A percentile compares a stretch with the other conserved stretches of the same genome.
phyloP scores from a whole-genome alignment of 2,329 filamentous ascomycete genomes.

The Aspergillus glaucus region DNA sequence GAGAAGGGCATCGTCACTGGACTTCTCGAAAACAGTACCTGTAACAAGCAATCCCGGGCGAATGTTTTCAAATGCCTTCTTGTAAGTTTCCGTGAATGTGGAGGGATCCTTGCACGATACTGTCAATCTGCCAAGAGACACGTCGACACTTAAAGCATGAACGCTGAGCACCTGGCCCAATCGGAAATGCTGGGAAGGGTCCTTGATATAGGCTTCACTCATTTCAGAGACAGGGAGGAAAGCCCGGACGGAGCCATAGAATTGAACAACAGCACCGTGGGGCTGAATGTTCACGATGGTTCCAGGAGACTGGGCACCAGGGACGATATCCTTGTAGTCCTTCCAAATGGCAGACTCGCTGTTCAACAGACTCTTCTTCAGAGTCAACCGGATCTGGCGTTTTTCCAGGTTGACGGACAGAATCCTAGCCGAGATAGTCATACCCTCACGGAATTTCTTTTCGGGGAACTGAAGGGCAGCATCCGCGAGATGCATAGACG shows the following conservation, averaged over 20 bases:
- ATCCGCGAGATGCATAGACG: slow-evolving; percentile 83
- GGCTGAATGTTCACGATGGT: slow-evolving; percentile 76
- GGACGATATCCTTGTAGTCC: slow-evolving; percentile 64
- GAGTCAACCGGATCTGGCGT: slow-evolving; percentile 73
- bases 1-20: slow-evolving; percentile 66
- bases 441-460: slow-evolving; percentile 87
- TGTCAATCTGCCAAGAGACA: slow-evolving; percentile 63
- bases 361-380: slow-evolving; percentile 93
- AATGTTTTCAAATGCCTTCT: slow-evolving; percentile 64
- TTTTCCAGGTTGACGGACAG: slow-evolving; percentile 70
- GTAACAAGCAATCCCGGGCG: slow-evolving; percentile 67
- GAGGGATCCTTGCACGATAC: slow-evolving; percentile 91
- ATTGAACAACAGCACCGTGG: slow-evolving; percentile 82
- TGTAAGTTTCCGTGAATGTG: slow-evolving; percentile 70
- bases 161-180: slow-evolving; percentile 87
- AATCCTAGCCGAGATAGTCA: slow-evolving; percentile 77
- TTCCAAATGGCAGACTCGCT: slow-evolving; percentile 76
- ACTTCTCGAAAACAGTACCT: slow-evolving; percentile 75
- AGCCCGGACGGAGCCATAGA: slow-evolving; percentile 75
- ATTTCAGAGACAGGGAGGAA: slow-evolving; percentile 94
- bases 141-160: slow-evolving; percentile 74
- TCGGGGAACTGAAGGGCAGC: slow-evolving; percentile 84
- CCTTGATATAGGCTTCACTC: slow-evolving; percentile 92
- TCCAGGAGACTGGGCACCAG: slow-evolving; percentile 74
- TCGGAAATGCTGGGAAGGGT: slow-evolving; percentile 83